Base-by-base conservation (phyloP, 345 rosid species). In the Populus nigra region DNA sequence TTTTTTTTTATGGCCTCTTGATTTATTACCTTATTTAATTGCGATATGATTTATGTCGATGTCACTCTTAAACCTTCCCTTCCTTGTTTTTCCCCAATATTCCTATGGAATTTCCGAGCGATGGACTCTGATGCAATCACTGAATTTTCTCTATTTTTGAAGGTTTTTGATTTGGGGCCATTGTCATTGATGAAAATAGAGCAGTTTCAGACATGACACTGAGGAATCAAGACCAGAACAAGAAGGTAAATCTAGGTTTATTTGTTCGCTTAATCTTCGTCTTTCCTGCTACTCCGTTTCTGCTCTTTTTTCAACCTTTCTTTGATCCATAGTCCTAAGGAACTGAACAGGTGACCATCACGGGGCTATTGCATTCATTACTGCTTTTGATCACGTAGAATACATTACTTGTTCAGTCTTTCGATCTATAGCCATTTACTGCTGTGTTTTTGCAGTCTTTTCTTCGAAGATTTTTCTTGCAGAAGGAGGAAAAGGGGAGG, bases 161-260 rank as follows among this genome's bases (percentile, higher is more conserved):
- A 53, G 74, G 71, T 65, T 77, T 57, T 25, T 68, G 41, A 61
- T 59, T 23, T 36, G 11, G 43, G 50, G 39, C 66, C 41, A 68
- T 23, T 45, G 53, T 36, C 68, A 72, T 72, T 74, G 75, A 78
- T 77, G 84, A 82, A 39, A 72, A 43, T 62, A 63, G 25, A 70
- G 70, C 55, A 33, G 31, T 75, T 73, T 61, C 71, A 61, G 82
- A 73, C 61, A 77, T 73, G 85, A 76, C 84, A 41, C 62, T 76
- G 23, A 81, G 63, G 84, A 85, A 83, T 80, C 88, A 79, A 79
- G 86, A 80, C 65, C 77, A 61, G 73, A 73, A 73, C 78, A 83
- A 79, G 80, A 87, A 89, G 85, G 84, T 59, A 59, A 59, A 9
- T 59, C 29, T n/a, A 59, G 65, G 65, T 82, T 66, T 68, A 57